Evolutionary conservation across 805 yeast species (phyloP), one percentile per base, ranked within the genome.

Genomic region (Ogataea philodendri): DNA sequence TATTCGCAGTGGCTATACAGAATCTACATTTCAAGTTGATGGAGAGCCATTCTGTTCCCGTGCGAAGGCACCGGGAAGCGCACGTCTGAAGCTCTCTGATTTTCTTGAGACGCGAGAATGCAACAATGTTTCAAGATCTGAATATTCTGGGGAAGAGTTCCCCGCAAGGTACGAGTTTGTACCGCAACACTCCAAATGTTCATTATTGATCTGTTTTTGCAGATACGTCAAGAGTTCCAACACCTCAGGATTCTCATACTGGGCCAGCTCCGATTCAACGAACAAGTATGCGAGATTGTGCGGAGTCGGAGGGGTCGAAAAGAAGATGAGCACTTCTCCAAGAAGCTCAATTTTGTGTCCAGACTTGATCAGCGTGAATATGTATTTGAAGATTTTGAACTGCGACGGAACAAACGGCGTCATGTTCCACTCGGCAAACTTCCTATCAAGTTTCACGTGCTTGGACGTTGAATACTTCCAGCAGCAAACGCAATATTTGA

Each of bases 401-500:
- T 46, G 48, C 2, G 47, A 39, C 26, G 46, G 48, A 8, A 56
- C 43, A 22, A 41, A 46, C 2, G 60, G 54, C 5, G 38, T 32
- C 9, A 60, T 32, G 5, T 54, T 50, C 71, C 73, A 69, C 3
- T 39, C 43, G 9, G 43, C 29, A 33, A 65, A 65, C 26, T 44
- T 48, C 13, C 28, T 39, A 5, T 40, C 40, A 7, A 62, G 35
- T 7, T 41, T 39, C 1, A 46, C 21, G 15, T 55, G 51, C 7
- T 53, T 37, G 5, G 37, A 33, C 7, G 30, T 40, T 11, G 42
- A 36, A 38, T 54, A 67, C 15, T 51, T 49, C 74, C 74, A 72
- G 40, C 71, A 73, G 7, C 63, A 54, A 54, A 69, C 67, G 36
- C 73, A 67, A 42, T 70, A 73, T 30, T 59, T 62, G 11, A 72